Percentiles rank a stretch among this genome's conserved stretches.
phyloP scores from a whole-genome alignment of 2,329 filamentous ascomycete species.

The Aspergillus oerlinghausenensis region DNA sequence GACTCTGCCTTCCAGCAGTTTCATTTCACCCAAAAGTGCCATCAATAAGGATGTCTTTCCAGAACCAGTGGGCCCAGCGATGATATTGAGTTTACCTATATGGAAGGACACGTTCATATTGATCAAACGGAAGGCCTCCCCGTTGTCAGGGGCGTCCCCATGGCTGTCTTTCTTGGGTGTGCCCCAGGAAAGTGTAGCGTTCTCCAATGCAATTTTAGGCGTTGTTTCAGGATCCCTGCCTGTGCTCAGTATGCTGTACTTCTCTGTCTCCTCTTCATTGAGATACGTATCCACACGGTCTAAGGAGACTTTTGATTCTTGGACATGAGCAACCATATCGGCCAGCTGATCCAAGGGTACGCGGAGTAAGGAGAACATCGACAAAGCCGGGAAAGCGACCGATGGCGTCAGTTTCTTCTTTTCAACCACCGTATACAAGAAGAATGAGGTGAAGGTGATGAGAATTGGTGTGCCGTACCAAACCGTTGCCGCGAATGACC shows the following conservation, averaged over 20 bases:
- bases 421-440: conserved; percentile 87
- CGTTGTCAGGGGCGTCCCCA: conserved; percentile 58
- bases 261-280: conserved; percentile 89
- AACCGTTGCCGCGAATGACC: conserved; percentile 85
- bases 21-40: conserved; percentile 97
- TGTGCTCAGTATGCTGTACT: conserved; percentile 76
- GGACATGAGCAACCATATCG: conserved; percentile 97
- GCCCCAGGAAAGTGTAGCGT: conserved; percentile 88
- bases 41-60: conserved; percentile 95
- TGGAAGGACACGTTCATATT: conserved; percentile 78
- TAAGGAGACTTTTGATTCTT: conserved; percentile 94
- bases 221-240: conserved; percentile 67
- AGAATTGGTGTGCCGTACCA: conserved; percentile 95
- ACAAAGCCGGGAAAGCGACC: conserved; percentile 91
- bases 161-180: conserved; percentile 50
- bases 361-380: conserved; percentile 87
- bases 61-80: conserved; percentile 87
- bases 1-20: conserved; percentile 70
- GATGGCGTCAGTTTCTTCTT: conserved; percentile 86
- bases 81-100: conserved; percentile 83
- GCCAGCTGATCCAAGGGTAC: conserved; percentile 93
- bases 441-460: conserved; percentile 94
- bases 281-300: conserved; percentile 95
- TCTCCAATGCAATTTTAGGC: conserved; percentile 74
- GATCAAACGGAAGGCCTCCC: conserved; percentile 75